Evolutionary conservation across 2,329 filamentous ascomycete species (phyloP), one percentile per base, ranked within the genome.

Genomic region (Xylariaceae sp.): DNA sequence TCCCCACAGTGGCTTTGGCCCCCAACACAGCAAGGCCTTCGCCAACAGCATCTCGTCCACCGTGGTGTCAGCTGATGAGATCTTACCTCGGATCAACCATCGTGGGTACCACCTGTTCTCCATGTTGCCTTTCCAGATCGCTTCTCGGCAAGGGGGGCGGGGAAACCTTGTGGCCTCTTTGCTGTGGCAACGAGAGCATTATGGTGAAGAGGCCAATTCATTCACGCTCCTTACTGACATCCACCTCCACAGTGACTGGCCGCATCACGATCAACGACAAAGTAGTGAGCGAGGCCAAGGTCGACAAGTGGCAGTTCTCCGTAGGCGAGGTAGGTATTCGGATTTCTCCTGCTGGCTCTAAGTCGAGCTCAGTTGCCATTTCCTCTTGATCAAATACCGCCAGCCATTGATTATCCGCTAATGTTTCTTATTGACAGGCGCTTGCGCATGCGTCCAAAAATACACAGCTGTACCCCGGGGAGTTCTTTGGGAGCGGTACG

Each of bases 401-500:
- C 24, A 11, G 5, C 6, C 7, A 7, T 23, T 23, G 21, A 12
- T 23, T 12, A 23, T 23, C 8, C 21, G 21, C 21, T 23, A 12
- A 23, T 12, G 8, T 26, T 26, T 12, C 7, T 26, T 8, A 26
- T 14, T 12, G n/a, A 6, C 24, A 45, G 43, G 43, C 49, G 14
- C 31, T 52, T 11, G 37, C 43, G 16, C 46, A 51, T 24, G 43
- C 42, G 1, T 52, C 49, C 8, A 38, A 38, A 28, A 31, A 39
- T 17, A 52, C 49, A 4, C 37, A 36, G 24, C 35, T 52, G 19
- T 49, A 51, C 13, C 45, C 47, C 5, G 49, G 49, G 21, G 49
- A 52, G 32, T 49, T 52, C 31, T 51, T 52, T 22, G 49, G 47
- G 12, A 45, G 44, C 19, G 49, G 49, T 2, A 52, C 49, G 7